phyloP scores from a whole-genome alignment of 1,284 basidiomycete species.

The Papiliotrema fonsecae region DNA sequence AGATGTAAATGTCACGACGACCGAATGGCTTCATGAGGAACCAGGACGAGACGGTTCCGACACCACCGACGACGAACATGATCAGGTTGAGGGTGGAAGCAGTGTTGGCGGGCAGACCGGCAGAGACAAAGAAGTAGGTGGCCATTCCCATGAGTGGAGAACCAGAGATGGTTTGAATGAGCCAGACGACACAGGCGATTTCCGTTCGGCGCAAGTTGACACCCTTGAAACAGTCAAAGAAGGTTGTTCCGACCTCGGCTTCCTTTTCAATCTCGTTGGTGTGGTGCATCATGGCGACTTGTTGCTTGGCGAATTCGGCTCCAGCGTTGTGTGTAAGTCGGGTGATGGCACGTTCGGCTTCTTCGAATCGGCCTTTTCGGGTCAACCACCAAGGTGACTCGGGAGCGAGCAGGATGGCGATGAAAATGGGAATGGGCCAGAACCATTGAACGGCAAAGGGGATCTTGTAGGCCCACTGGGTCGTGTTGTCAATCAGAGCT shows the following conservation, averaged over 20 bases:
- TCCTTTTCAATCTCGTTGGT: conserved; percentile 48
- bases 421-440: conserved; percentile 38
- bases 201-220: conserved; percentile 48
- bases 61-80: conserved; percentile 20
- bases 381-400: conserved; percentile 22
- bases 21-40: conserved; percentile 45
- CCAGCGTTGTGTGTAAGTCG: conserved; percentile 19
- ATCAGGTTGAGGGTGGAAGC: conserved; percentile 42
- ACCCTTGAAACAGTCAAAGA: conserved; percentile 48
- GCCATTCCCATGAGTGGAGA: conserved; percentile 32
- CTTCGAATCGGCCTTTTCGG: conserved; percentile 28
- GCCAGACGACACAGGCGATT: conserved; percentile 39
- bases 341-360: conserved; percentile 37
- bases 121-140: conserved; percentile 45
- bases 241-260: conserved; percentile 30
- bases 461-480: conserved; percentile 32
- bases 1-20: conserved; percentile 46
- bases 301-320: conserved; percentile 29
- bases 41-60: conserved; percentile 34
- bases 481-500: conserved; percentile 24
- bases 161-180: conserved; percentile 39
- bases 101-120: conserved; percentile 44
- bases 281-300: conserved; percentile 44
- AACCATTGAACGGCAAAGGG: conserved; percentile 50
- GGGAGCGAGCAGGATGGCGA: conserved; percentile 37